Evolutionary conservation across 2,329 filamentous ascomycete genomes (phyloP).

Genomic region (Hirsutella rhossiliensis): DNA sequence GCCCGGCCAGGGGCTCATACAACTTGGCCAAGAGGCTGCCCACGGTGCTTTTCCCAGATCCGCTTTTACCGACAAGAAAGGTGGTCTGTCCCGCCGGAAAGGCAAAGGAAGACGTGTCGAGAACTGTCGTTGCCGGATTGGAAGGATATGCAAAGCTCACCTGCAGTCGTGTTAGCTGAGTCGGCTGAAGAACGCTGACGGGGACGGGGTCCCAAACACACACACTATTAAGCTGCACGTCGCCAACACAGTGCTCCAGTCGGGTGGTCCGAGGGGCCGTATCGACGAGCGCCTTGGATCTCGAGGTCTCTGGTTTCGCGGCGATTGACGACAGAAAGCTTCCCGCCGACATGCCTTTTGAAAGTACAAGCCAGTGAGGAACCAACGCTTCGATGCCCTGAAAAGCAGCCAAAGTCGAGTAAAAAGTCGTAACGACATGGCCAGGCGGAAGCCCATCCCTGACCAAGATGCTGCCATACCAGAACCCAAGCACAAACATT

Average conservation of each 20-base stretch:
- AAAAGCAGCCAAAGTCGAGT: slow-evolving; percentile 64
- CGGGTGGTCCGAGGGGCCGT: slow-evolving; percentile 1
- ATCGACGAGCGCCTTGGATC: neutral
- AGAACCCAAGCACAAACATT: slow-evolving; percentile 84
- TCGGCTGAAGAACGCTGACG: neutral
- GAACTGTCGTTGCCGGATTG: slow-evolving; percentile 44
- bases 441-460: slow-evolving; percentile 47
- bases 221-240: slow-evolving; percentile 60
- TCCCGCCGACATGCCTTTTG: slow-evolving; percentile 69
- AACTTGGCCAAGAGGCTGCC: slow-evolving; percentile 69
- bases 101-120: slow-evolving; percentile 51
- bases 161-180: slow-evolving; percentile 25
- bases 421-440: slow-evolving; percentile 72
- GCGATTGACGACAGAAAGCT: slow-evolving; percentile 42
- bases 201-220: slow-evolving; percentile 11
- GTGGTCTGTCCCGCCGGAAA: slow-evolving; percentile 63
- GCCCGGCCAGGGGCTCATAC: slow-evolving; percentile 54
- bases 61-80: slow-evolving; percentile 76
- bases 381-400: slow-evolving; percentile 63
- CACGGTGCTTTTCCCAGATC: slow-evolving; percentile 86
- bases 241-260: slow-evolving; percentile 39
- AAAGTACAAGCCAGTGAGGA: slow-evolving; percentile 64
- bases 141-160: slow-evolving; percentile 75
- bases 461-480: slow-evolving; percentile 68
- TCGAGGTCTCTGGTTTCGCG: neutral